Conservation (phyloP, 768 basidiomycete species). For the Peribolospora baueri region DNA sequence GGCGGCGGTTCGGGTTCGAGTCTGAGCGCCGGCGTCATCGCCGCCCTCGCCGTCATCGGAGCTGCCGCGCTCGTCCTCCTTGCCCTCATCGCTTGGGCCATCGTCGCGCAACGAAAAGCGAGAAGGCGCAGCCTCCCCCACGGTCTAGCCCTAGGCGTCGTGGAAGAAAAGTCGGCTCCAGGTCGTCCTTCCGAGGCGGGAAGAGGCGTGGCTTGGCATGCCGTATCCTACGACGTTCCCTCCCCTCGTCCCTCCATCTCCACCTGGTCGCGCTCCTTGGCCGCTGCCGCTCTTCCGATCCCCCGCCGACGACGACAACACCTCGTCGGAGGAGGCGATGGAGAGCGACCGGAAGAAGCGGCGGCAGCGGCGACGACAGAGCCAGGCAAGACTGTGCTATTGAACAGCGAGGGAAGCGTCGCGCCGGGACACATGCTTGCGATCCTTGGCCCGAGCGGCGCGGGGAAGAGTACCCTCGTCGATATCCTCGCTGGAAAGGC, state of each 20-base stretch:
- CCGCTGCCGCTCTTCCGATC: background rate
- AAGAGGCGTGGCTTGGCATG: constrained; percentile 36
- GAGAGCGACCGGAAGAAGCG: constrained; percentile 7
- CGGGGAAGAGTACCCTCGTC: constrained; percentile 35
- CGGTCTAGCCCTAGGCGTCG: constrained; percentile 12
- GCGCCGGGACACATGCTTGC: constrained; percentile 63
- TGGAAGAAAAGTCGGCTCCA: constrained; percentile 21
- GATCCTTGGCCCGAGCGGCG: constrained; percentile 73
- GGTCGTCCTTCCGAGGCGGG: constrained; percentile 26
- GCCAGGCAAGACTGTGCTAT: constrained; percentile 40
- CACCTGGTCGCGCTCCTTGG: constrained; percentile 2
- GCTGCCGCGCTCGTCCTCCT: constrained; percentile 35
- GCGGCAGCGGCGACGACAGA: constrained; percentile 10
- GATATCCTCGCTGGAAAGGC: constrained; percentile 67
- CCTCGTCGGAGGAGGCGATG: background rate
- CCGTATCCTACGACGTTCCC: constrained; percentile 41
- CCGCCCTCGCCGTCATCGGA: constrained; percentile 66
- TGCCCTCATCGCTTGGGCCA: constrained; percentile 37
- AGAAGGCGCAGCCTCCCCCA: constrained; percentile 15
- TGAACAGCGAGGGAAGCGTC: constrained; percentile 44
- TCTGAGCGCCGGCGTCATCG: constrained; percentile 63
- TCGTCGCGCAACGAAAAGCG: constrained; percentile 38
- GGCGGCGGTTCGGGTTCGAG: constrained; percentile 19
- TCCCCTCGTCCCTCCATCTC: background rate
- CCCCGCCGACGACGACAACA: background rate